These are phyloP conservation scores for Haplographium delicatum DNA, from an alignment of 495 filamentous ascomycete species.

Conservation along the genomic window DNA sequence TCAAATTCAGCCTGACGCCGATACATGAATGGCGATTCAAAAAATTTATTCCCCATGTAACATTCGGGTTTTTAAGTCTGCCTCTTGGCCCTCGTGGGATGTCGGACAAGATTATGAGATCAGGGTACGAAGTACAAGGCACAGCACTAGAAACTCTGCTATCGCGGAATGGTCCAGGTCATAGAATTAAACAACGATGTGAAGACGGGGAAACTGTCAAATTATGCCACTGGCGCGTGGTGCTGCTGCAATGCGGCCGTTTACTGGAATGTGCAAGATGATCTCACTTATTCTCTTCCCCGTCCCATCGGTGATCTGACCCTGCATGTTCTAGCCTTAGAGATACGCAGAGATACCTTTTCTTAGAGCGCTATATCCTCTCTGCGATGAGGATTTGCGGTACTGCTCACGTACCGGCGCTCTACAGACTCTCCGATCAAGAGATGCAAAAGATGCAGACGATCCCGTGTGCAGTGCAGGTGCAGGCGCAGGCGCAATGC, in stretches of 20 bases:
- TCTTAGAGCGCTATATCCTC: not conserved
- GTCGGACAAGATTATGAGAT: not conserved
- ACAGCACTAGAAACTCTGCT: not conserved
- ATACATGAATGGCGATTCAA: not conserved
- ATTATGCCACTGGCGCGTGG: not conserved
- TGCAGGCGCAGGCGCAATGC: conserved; percentile 6
- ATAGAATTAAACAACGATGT: not conserved
- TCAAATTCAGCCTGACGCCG: conserved; percentile 12
- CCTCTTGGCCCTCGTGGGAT: not conserved
- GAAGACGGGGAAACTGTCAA: not conserved
- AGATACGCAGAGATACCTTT: not conserved
- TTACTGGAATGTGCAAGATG: not conserved
- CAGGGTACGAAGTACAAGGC: not conserved
- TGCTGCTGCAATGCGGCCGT: conserved; percentile 3
- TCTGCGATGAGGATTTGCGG: not conserved
- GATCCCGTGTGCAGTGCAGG: conserved; percentile 14
- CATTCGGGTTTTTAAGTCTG: too few relatives aligned
- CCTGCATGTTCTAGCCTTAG: not conserved
- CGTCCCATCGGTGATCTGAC: not conserved
- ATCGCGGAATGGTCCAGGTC: not conserved
- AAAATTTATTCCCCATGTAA: too few relatives aligned
- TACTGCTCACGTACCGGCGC: not conserved
- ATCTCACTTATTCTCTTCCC: conserved; percentile 4
- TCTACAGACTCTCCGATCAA: not conserved
- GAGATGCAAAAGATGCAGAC: not conserved